Evolutionary conservation across 352 stramenopile species (phyloP), one percentile per base, ranked within the genome.

Genomic region (Phytopythium delawarense): DNA sequence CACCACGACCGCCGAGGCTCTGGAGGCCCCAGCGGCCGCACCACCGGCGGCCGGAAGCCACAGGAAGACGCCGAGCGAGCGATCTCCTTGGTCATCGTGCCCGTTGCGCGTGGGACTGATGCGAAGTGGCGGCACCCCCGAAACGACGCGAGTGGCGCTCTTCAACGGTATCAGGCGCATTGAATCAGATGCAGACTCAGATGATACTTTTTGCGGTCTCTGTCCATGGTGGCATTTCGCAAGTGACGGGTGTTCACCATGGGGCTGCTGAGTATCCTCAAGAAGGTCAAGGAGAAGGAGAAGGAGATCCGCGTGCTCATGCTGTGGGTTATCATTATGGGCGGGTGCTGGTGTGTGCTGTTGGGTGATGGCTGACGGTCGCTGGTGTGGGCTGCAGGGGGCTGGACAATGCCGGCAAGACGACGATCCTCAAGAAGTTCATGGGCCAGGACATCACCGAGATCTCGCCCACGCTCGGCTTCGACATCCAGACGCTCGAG

Each of bases 231-330:
- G 23, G 7, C 45, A 30, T 51, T 30, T 18, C 28, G n/a, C n/a
- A 37, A 57, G 56, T 21, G 53, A 20, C 9, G n/a, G 21, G 34
- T 40, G 61, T 49, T 18, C 2, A 48, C 45, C 4, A 98, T 98
- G 92, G 92, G 92, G 21, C 72, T 97, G 68, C 71, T 98, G 50
- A 97, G 87, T 69, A 97, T 97, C 73, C 79, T 98, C 58, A 96
- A 97, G 77, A 98, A 99, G 83, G 91, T 99, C 61, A 99, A 99
- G 82, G 89, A 98, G 74, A 99, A 99, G 75, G 98, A 99, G 74
- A 98, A 98, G 71, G 97, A 99, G 81, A 88, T 99, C 64, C 89
- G 97, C 40, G 85, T 99, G 25, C 82, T 99, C 23, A 98, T 99
- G 72, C 79, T 99, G 75, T 98, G 62, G 54, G 81, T 76, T 18